Evolutionary conservation across 805 yeast species (phyloP), one percentile per base, ranked within the genome.

Genomic region (Pichia manshurica): DNA sequence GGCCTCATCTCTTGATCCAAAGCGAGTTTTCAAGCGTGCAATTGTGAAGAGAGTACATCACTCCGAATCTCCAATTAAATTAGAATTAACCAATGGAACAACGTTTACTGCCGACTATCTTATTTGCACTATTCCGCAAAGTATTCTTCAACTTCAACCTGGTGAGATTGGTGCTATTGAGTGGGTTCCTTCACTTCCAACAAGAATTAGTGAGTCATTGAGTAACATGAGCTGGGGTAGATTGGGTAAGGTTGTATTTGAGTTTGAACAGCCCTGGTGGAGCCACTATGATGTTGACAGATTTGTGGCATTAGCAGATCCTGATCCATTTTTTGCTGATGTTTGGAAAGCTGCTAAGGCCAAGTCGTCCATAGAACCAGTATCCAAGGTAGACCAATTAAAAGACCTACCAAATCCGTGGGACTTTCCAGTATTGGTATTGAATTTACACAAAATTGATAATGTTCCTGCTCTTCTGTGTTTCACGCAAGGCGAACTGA

Each of bases 61-160:
- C 39, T 48, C 52, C 2, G 54, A 45, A 2, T 54, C 48, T 10
- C 13, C 56, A 54, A 9, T 64, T 52, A 45, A 40, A 1, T 67
- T 77, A 1, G 64, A 60, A 9, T 67, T 77, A 0, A 57, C 52
- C 1, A 53, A 61, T 7, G 72, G 73, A 3, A 46, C 51, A 2
- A 51, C 39, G 5, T 62, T 69, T 31, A 52, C 54, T 3, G 72
- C 80, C 28, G 80, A 84, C 41, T 83, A 78, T 58, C 68, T 79
- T 25, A 71, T 89, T 13, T 84, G 87, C 6, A 81, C 96, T 0
- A 78, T 86, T 5, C 96, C 96, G 0, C 84, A 84, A 52, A 84
- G 90, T 32, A 73, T 84, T 3, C 65, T 88, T 33, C 77, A 75
- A 47, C 56, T 77, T 4, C 60, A 63, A 10, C 19, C 34, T 3